Percentiles rank a stretch among this genome's conserved stretches.
Conservation (phyloP, 257 asterid genomes). For the Capsicum rhomboideum region DNA sequence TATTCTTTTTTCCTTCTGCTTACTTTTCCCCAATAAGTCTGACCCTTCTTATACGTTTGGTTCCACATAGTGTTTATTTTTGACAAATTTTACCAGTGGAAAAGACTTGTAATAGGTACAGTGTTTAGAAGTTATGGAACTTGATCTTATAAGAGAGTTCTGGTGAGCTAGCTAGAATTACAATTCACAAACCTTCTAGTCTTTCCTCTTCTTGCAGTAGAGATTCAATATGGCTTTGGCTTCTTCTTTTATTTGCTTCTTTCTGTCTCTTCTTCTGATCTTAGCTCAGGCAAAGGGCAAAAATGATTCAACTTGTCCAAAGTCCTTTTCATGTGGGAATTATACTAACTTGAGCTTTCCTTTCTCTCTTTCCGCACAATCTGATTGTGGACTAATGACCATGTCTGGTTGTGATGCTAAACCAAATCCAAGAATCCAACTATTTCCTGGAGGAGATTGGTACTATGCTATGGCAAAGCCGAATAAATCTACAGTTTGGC, state of each 20-base stretch:
- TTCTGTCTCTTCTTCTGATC: neutral
- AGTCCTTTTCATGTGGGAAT: neutral
- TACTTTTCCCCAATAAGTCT: neutral
- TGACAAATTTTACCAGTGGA: neutral
- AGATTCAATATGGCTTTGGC: neutral
- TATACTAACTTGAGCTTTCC: neutral
- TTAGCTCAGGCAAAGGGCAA: neutral
- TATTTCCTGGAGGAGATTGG: neutral
- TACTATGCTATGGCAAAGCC: neutral
- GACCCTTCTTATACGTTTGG: neutral
- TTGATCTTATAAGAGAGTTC: neutral
- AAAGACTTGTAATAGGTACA: neutral
- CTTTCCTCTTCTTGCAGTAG: neutral
- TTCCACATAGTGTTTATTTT: neutral
- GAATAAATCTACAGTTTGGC: neutral
- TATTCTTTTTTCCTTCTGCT: neutral
- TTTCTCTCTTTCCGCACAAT: neutral
- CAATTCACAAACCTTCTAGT: neutral
- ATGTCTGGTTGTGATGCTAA: neutral
- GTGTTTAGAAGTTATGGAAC: neutral
- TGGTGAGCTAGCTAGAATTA: neutral
- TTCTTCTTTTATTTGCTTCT: neutral
- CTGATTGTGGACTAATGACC: neutral
- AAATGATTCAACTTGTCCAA: neutral
- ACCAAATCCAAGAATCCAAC: neutral